Percentiles rank a stretch among this genome's conserved stretches.
phyloP scores from a whole-genome alignment of 306 rosid genomes.

The Vigna radiata region DNA sequence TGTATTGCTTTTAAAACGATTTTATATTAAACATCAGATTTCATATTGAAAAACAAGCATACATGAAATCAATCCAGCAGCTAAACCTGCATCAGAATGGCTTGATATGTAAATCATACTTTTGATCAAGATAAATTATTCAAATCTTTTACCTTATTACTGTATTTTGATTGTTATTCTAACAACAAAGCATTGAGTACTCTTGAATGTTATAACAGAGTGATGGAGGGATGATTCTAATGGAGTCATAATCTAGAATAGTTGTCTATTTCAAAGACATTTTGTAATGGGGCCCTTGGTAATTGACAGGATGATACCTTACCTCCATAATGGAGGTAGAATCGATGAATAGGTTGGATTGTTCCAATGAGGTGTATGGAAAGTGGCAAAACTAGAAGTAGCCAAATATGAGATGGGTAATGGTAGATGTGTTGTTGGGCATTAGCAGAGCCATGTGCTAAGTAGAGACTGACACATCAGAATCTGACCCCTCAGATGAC shows the following conservation, averaged over 20 bases:
- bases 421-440: constrained; percentile 49
- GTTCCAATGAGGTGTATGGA: constrained; percentile 45
- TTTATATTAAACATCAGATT: no score
- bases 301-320: constrained; percentile 30
- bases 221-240: neutral
- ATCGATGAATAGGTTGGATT: constrained; percentile 41
- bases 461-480: constrained; percentile 42
- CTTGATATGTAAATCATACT: no score
- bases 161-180: no score
- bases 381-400: constrained; percentile 38
- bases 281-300: neutral
- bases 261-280: neutral
- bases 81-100: no score
- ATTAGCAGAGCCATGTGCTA: constrained; percentile 45
- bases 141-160: no score
- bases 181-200: no score
- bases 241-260: neutral
- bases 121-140: no score
- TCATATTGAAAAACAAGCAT: no score
- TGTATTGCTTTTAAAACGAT: no score
- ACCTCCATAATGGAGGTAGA: constrained; percentile 50
- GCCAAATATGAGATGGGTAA: constrained; percentile 34
- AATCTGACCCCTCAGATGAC: constrained; percentile 39
- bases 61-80: no score
- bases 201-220: no score